Conservation (phyloP, 768 basidiomycete species). For the Boletus reticulatus region DNA sequence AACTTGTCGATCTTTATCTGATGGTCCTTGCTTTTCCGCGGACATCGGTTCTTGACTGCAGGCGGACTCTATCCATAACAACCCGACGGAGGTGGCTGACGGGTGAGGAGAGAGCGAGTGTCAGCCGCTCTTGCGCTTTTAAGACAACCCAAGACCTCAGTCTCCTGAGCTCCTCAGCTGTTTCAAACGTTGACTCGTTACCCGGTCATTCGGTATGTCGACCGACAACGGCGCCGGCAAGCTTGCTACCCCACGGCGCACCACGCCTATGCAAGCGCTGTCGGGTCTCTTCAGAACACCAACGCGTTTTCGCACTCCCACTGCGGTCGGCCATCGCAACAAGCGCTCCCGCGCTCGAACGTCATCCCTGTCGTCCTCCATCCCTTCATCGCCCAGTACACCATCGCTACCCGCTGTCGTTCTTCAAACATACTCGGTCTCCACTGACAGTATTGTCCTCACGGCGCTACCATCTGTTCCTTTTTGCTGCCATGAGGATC, state of each 20-base stretch:
- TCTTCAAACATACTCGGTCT: constrained; percentile 53
- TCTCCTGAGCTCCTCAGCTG: neutral
- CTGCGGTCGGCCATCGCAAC: constrained; percentile 12
- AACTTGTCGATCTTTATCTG: too few species aligned
- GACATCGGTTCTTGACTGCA: neutral
- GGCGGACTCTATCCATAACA: neutral
- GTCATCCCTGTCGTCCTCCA: constrained; percentile 6
- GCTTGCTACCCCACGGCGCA: constrained; percentile 7
- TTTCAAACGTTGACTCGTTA: neutral
- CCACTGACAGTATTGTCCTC: constrained; percentile 56
- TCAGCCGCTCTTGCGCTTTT: constrained; percentile 10
- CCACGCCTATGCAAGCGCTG: constrained; percentile 13
- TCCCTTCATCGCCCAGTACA: constrained; percentile 6
- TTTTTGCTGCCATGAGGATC: constrained; percentile 75
- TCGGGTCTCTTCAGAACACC: constrained; percentile 25
- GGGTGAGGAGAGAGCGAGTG: neutral
- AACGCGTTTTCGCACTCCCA: constrained; percentile 21
- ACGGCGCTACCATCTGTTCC: constrained; percentile 57
- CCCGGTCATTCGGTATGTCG: constrained; percentile 8
- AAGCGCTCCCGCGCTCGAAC: constrained; percentile 19
- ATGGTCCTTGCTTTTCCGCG: neutral
- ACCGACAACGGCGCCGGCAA: neutral
- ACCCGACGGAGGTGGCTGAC: constrained; percentile 4
- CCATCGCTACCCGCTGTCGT: constrained; percentile 42
- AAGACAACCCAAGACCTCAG: neutral